These are phyloP conservation scores for Phlebiopsis gigantea DNA, from an alignment of 768 basidiomycete genomes.

Conservation along the genomic window DNA sequence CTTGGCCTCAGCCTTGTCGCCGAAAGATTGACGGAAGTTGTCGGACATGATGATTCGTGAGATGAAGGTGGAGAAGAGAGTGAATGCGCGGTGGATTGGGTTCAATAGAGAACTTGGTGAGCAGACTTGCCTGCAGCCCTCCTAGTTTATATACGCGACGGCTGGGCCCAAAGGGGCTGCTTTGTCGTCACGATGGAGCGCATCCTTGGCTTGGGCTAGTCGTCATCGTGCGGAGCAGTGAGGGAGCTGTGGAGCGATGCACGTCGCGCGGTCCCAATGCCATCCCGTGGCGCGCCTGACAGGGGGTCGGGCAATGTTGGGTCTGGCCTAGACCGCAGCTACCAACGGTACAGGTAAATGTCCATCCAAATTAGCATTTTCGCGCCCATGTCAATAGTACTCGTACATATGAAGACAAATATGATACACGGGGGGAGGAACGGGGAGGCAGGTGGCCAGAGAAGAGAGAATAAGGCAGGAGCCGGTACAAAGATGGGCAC, in stretches of 20 bases:
- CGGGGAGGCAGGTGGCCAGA: neutral
- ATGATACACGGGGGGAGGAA: neutral
- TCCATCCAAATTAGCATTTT: no score
- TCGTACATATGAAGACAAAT: neutral
- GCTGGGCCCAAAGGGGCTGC: neutral
- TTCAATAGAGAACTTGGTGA: neutral
- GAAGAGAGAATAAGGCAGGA: neutral
- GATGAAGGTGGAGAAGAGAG: conserved; percentile 1
- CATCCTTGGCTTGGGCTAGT: neutral
- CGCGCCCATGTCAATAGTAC: no score
- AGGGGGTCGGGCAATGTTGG: neutral
- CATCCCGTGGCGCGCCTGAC: neutral
- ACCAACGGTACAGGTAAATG: no score
- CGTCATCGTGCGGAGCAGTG: neutral
- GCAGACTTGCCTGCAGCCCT: neutral
- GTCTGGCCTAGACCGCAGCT: neutral
- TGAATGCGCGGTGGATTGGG: neutral
- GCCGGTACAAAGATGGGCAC: neutral
- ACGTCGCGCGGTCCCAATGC: neutral
- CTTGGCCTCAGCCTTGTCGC: conserved; percentile 29
- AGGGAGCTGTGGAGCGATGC: neutral
- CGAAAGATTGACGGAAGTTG: conserved; percentile 28
- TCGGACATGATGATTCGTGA: conserved; percentile 28
- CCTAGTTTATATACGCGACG: neutral
- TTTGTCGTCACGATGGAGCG: neutral